Conservation (phyloP, 208 protist genomes). For the Leishmania martiniquensis region DNA sequence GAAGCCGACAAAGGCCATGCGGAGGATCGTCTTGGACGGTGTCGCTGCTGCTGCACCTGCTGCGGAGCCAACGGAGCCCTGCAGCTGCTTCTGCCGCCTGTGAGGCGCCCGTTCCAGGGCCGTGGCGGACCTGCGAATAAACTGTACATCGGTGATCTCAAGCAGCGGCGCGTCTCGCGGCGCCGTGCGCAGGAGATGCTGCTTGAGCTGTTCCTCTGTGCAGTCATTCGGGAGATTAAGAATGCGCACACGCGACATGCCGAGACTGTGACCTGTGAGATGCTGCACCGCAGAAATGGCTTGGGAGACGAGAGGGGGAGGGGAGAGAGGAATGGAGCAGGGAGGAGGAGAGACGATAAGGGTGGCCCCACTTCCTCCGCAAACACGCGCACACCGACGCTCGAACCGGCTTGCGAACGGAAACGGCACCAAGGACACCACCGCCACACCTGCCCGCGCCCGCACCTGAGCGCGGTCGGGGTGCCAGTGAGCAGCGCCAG, state of each 20-base stretch:
- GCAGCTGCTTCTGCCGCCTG: conserved; percentile 18
- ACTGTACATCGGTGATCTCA: conserved; percentile 84
- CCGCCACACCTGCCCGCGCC: background rate
- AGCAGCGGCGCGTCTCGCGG: conserved; percentile 80
- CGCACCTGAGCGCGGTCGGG: too few species aligned
- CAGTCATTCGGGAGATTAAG: conserved; percentile 95
- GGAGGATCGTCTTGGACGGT: conserved; percentile 60
- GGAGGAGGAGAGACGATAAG: background rate
- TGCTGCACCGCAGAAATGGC: background rate
- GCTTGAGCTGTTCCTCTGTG: conserved; percentile 89
- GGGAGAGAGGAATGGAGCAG: background rate
- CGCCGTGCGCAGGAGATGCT: conserved; percentile 82
- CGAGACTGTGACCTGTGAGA: background rate
- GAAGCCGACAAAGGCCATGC: conserved; percentile 98
- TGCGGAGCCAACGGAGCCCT: background rate
- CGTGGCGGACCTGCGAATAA: conserved; percentile 42
- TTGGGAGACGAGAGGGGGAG: background rate
- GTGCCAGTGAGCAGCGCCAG: background rate
- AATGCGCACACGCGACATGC: conserved; percentile 93
- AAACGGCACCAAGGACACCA: background rate
- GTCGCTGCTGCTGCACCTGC: background rate
- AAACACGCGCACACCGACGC: background rate
- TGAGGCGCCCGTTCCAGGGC: conserved; percentile 19
- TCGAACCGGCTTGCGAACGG: background rate
- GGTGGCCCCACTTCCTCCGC: background rate